Percentiles rank a stretch among this genome's conserved stretches.
Evolutionary conservation across 2,329 filamentous ascomycete species (phyloP).

Genomic region (Teratosphaeria destructans): DNA sequence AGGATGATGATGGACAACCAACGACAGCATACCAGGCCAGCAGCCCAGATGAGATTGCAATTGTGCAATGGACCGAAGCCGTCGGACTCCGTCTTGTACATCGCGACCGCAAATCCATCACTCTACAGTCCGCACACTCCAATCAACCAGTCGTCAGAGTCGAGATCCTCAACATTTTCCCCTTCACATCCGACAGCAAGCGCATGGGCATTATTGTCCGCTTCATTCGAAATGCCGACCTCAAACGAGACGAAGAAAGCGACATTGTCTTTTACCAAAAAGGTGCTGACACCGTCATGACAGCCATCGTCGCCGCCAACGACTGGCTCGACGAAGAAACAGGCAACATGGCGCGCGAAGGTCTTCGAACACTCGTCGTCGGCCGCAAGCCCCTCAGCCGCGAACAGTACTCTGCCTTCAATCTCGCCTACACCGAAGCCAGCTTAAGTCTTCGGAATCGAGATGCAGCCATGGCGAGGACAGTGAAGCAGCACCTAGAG

Average conservation of each 20-base stretch:
- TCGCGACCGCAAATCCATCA: slow-evolving; percentile 79
- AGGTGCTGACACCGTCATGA: slow-evolving; percentile 96
- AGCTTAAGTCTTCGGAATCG: slow-evolving; percentile 69
- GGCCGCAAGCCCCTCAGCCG: slow-evolving; percentile 77
- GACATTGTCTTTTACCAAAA: slow-evolving; percentile 99
- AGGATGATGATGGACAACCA: slow-evolving; percentile 54
- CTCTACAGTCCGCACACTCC: slow-evolving; percentile 65
- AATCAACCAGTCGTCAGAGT: slow-evolving; percentile 70
- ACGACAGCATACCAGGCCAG: slow-evolving; percentile 90
- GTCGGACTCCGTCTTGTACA: slow-evolving; percentile 77
- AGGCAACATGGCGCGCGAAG: slow-evolving; percentile 98
- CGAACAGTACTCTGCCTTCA: slow-evolving; percentile 74
- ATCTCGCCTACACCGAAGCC: slow-evolving; percentile 63
- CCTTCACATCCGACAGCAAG: slow-evolving; percentile 95
- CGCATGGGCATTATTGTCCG: slow-evolving; percentile 95
- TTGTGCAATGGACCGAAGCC: slow-evolving; percentile 88
- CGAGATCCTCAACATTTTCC: slow-evolving; percentile 85
- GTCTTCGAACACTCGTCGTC: slow-evolving; percentile 83
- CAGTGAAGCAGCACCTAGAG: slow-evolving; percentile 74
- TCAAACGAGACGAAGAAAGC: slow-evolving; percentile 44
- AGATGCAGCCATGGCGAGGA: slow-evolving; percentile 69
- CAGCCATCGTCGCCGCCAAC: slow-evolving; percentile 85
- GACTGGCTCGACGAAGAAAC: slow-evolving; percentile 99
- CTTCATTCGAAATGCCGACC: slow-evolving; percentile 45
- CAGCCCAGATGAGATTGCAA: slow-evolving; percentile 95